A percentile compares a stretch with the other conserved stretches of the same genome.
Conservation (phyloP, 768 basidiomycete species). For the Mycena galopus region DNA sequence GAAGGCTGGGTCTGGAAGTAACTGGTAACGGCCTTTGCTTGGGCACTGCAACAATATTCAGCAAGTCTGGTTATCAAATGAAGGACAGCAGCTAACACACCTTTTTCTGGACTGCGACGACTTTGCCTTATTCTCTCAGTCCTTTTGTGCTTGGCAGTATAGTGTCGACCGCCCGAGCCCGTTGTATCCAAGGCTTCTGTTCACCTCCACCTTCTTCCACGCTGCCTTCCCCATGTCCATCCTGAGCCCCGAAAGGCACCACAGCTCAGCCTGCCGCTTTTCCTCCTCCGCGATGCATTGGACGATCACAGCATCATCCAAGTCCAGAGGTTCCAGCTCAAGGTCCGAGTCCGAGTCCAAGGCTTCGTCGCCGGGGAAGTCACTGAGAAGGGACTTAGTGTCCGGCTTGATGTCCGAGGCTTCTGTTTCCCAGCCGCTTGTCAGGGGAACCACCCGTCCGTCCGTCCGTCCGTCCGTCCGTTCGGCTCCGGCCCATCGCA, state of each 20-base stretch:
- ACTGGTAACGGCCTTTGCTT: background rate
- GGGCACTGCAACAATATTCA: background rate
- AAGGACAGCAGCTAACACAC: background rate
- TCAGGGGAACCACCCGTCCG: no score
- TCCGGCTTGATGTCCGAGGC: background rate
- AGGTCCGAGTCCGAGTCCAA: background rate
- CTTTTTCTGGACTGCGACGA: background rate
- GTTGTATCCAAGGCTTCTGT: conserved; percentile 13
- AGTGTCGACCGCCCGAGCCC: background rate
- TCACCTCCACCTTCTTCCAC: conserved; percentile 6
- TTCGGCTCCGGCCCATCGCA: no score
- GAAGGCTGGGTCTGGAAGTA: no score
- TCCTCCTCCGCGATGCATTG: background rate
- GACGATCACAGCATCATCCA: background rate
- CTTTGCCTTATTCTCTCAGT: background rate
- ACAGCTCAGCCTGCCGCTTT: conserved; percentile 1
- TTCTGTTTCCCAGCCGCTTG: conserved; percentile 6
- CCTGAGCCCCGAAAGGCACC: background rate
- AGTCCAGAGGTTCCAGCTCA: background rate
- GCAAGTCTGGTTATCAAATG: background rate
- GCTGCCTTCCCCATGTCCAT: background rate
- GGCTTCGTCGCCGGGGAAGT: background rate
- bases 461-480: no score
- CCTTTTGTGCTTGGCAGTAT: background rate
- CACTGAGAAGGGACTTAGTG: background rate